These are phyloP conservation scores for Didymella pomorum DNA, from an alignment of 2,329 filamentous ascomycete genomes.

Conservation along the genomic window DNA sequence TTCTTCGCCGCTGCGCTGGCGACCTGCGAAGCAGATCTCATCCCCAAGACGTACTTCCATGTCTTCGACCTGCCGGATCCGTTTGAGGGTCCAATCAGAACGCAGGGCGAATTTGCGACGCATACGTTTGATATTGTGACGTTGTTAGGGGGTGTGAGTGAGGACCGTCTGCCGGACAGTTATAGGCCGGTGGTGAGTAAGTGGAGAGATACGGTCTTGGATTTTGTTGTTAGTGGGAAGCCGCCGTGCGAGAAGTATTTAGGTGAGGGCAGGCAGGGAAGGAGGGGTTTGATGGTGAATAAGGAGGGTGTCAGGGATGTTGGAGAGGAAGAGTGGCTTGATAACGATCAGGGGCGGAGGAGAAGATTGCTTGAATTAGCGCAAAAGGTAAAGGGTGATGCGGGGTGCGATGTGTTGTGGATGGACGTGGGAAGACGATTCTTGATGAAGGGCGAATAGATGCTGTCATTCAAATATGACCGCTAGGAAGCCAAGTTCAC, in stretches of 20 bases:
- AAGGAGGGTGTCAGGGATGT: conserved; percentile 22
- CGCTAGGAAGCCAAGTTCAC: not conserved
- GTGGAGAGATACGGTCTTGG: conserved; percentile 25
- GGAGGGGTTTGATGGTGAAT: conserved; percentile 18
- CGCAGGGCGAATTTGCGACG: conserved; percentile 25
- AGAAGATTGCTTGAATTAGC: conserved; percentile 24
- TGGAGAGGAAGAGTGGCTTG: conserved; percentile 19
- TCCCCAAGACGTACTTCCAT: conserved; percentile 28
- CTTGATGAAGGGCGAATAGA: conserved; percentile 29
- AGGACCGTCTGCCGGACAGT: conserved; percentile 17
- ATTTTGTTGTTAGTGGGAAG: conserved; percentile 22
- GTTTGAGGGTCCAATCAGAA: conserved; percentile 23
- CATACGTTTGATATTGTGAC: conserved; percentile 31
- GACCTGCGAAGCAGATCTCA: conserved; percentile 12
- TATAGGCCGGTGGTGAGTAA: conserved; percentile 17
- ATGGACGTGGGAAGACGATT: conserved; percentile 26
- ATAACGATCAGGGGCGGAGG: conserved; percentile 15
- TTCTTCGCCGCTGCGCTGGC: conserved; percentile 29
- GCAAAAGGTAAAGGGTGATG: conserved; percentile 14
- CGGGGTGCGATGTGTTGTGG: conserved; percentile 27
- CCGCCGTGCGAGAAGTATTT: conserved; percentile 21
- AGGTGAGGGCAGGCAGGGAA: not conserved
- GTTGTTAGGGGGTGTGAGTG: conserved; percentile 27
- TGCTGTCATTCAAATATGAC: conserved; percentile 8
- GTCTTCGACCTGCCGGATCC: conserved; percentile 29